Evolutionary conservation across 2,329 filamentous ascomycete species (phyloP).

Genomic region (Aspergillus bombycis): DNA sequence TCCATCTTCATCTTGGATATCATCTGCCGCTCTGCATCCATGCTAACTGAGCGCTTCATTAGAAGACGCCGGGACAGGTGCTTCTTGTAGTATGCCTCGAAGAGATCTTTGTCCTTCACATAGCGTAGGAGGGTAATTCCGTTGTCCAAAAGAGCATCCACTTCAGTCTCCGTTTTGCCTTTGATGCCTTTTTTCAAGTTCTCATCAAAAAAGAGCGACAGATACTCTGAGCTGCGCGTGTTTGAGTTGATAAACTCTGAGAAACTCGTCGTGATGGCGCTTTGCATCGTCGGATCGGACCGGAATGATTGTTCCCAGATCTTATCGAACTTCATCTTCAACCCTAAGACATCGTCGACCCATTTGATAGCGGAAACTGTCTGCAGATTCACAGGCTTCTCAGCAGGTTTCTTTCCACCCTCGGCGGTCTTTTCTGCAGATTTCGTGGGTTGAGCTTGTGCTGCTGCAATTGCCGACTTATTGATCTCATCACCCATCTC

Average conservation of each 20-base stretch:
- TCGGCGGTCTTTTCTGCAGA: constrained; percentile 52
- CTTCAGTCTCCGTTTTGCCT: constrained; percentile 85
- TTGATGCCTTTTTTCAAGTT: constrained; percentile 93
- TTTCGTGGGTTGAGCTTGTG: constrained; percentile 54
- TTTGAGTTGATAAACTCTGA: constrained; percentile 94
- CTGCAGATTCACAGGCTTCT: constrained; percentile 69
- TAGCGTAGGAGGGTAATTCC: constrained; percentile 87
- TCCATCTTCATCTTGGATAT: constrained; percentile 97
- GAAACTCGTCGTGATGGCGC: constrained; percentile 82
- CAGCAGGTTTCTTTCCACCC: constrained; percentile 53
- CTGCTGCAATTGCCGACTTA: constrained; percentile 58
- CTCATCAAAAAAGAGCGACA: constrained; percentile 96
- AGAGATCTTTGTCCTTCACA: constrained; percentile 87
- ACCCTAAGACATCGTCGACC: constrained; percentile 84
- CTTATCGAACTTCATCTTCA: constrained; percentile 88
- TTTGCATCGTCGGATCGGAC: constrained; percentile 76
- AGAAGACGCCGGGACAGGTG: constrained; percentile 86
- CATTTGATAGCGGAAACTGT: constrained; percentile 88
- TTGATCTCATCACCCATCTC: constrained; percentile 85
- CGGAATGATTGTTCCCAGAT: constrained; percentile 75
- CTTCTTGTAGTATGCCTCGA: constrained; percentile 97
- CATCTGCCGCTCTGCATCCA: constrained; percentile 93
- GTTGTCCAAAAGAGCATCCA: constrained; percentile 83
- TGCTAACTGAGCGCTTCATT: constrained; percentile 85
- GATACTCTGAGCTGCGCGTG: constrained; percentile 80